phyloP scores from a whole-genome alignment of 441 rosid species.

The Pelargonium fulgidum region DNA sequence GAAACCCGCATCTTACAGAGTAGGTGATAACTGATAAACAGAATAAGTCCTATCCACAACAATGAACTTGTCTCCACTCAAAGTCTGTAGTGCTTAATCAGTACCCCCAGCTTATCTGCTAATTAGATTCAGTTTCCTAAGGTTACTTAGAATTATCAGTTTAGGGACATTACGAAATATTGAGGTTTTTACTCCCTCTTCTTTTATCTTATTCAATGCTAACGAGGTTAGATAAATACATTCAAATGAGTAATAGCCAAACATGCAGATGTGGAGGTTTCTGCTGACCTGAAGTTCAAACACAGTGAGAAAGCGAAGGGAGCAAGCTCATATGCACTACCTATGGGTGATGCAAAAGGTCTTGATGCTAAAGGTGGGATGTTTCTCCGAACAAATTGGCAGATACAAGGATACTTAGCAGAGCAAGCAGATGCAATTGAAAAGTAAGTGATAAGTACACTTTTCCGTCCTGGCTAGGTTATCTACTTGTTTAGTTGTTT shows the following conservation, averaged over 20 bases:
- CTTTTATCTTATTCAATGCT: constrained; percentile 10
- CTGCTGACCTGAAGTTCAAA: constrained; percentile 42
- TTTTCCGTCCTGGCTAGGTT: constrained; percentile 15
- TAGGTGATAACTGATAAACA: too few relatives aligned
- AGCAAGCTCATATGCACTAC: constrained; percentile 31
- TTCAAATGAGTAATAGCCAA: constrained; percentile 18
- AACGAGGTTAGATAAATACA: constrained; percentile 6
- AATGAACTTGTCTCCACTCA: too few relatives aligned
- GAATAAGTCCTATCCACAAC: too few relatives aligned
- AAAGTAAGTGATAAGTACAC: constrained; percentile 40
- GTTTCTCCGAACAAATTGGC: constrained; percentile 69
- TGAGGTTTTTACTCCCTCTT: neutral
- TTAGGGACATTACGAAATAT: neutral
- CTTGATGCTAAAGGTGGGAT: constrained; percentile 39
- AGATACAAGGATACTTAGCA: constrained; percentile 81
- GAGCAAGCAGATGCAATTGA: constrained; percentile 84
- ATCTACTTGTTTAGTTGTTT: constrained; percentile 6
- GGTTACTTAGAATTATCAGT: neutral
- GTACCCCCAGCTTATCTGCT: too few relatives aligned
- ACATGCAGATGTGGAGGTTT: constrained; percentile 54
- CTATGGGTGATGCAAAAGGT: constrained; percentile 37
- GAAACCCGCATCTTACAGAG: too few relatives aligned
- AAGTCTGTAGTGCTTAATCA: too few relatives aligned
- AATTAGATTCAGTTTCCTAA: too few relatives aligned
- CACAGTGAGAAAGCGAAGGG: constrained; percentile 35